Evolutionary conservation across 257 asterid species (phyloP), one percentile per base, ranked within the genome.

Genomic region (Rubia yunnanensis): DNA sequence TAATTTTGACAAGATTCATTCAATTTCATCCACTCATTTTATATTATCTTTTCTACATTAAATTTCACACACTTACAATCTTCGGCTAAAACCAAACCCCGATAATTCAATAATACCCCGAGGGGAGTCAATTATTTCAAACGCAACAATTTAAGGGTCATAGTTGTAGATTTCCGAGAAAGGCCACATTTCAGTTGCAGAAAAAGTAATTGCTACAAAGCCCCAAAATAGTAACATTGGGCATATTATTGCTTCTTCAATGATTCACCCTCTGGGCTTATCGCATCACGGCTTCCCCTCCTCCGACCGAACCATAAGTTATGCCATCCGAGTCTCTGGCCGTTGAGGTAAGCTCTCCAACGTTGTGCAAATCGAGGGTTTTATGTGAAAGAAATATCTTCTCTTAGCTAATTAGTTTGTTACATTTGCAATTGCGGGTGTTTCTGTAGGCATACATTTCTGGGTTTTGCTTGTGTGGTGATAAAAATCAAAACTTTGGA

Each of bases 221-320:
- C 18, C 64, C 64, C 23, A 32, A 32, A n/a, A 3, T n/a, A 32
- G 28, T 3, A 59, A 30, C 22, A 8, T 46, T 3, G 7, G 58
- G 67, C 10, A 5, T n/a, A 3, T 64, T 27, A 31, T 24, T 17
- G 38, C 10, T 64, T 27, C 56, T 54, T 49, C 60, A 11, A 28
- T 22, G 46, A 13, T 62, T 38, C n/a, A 14, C 52, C 69, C 9
- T 48, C 38, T 64, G 60, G 64, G 44, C 44, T 28, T 44, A 44
- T 44, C 59, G 9, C 57, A 64, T 8, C 15, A 1, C 32, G 32
- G 11, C 32, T 38, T n/a, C 59, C 18, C 28, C 69, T 20, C 24
- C 32, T 17, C 1, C 49, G 53, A 1, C 59, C 30, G 11, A 58
- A 39, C 11, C 46, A 11, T 46, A 17, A 22, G 23, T 27, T 35